phyloP scores from a whole-genome alignment of 2,329 filamentous ascomycete genomes.

The Cladophialophora exuberans region DNA sequence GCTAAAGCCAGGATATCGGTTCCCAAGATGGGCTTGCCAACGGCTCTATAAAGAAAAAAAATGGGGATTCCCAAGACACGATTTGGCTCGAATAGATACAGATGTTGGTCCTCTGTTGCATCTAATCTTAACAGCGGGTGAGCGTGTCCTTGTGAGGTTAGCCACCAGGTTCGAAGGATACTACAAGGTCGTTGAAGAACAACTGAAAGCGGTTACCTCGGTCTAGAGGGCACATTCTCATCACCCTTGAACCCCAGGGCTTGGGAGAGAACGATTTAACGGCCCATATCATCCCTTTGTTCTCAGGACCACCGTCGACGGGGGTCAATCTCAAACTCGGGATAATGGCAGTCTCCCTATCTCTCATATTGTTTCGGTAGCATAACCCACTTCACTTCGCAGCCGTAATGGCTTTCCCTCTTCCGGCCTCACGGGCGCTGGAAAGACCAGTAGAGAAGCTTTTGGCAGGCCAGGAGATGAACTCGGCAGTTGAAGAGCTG shows the following conservation, averaged over 20 bases:
- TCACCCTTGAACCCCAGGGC: no score
- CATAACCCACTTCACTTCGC: not conserved
- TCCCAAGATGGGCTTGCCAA: not conserved
- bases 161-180: no score
- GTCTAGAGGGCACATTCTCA: no score
- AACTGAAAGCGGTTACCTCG: no score
- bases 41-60: not conserved
- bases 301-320: not conserved
- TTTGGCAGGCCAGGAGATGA: not conserved
- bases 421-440: not conserved
- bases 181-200: no score
- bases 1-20: not conserved
- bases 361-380: not conserved
- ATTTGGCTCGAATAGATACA: not conserved
- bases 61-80: not conserved
- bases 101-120: no score
- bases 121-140: no score
- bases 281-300: not conserved
- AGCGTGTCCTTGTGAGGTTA: no score
- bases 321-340: not conserved
- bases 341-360: not conserved
- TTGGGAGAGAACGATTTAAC: no score
- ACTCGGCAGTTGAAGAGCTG: slow-evolving; percentile 1
- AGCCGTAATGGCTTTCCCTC: not conserved
- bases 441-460: not conserved